Evolutionary conservation across 139 green algal species (phyloP).

Genomic region (Picochlorum sp.): DNA sequence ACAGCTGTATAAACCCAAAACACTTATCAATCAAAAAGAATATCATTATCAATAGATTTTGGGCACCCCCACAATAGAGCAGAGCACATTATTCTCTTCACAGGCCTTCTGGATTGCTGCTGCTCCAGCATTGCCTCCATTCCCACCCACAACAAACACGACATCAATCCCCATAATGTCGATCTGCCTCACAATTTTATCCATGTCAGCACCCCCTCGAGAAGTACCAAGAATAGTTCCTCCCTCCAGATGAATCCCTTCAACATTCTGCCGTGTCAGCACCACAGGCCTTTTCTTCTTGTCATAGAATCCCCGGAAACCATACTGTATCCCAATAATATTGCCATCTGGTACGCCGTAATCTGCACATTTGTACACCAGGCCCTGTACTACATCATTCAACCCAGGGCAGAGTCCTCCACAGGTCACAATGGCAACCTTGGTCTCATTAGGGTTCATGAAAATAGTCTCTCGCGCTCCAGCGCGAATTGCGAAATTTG

Average conservation of each 20-base stretch:
- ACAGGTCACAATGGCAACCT: constrained; percentile 82
- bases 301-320: constrained; percentile 81
- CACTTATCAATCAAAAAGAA: constrained; percentile 69
- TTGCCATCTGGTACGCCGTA: constrained; percentile 85
- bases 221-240: constrained; percentile 94
- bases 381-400: constrained; percentile 90
- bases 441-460: constrained; percentile 66
- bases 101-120: constrained; percentile 64
- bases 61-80: constrained; percentile 83
- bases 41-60: constrained; percentile 99
- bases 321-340: constrained; percentile 84
- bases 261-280: constrained; percentile 73
- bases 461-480: constrained; percentile 78
- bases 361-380: constrained; percentile 76
- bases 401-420: constrained; percentile 94
- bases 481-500: constrained; percentile 69
- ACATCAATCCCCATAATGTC: constrained; percentile 95
- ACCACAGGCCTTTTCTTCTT: constrained; percentile 61
- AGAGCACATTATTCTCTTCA: constrained; percentile 44
- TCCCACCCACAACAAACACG: constrained; percentile 91
- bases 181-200: constrained; percentile 92
- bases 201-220: constrained; percentile 84
- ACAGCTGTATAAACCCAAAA: constrained; percentile 82
- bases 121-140: constrained; percentile 79
- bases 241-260: constrained; percentile 91